Base-by-base conservation (phyloP, 2,329 filamentous ascomycete genomes). In the Microsporum canis region DNA sequence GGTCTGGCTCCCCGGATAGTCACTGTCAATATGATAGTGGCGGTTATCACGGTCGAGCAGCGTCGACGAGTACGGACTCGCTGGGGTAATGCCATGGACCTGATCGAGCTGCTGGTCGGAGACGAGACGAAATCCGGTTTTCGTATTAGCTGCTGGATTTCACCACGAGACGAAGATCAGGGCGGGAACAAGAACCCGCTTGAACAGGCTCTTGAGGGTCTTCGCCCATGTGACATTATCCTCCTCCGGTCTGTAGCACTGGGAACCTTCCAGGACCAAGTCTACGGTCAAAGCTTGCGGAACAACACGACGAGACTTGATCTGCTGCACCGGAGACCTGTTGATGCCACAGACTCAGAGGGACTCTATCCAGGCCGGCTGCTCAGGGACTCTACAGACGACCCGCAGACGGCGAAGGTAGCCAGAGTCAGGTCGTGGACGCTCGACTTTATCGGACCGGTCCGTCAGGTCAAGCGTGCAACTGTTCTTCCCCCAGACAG, bases 91-190 rank as follows among this genome's bases (percentile, higher is more conserved):
- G 73, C 78, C 49, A 79, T 86, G 58, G 82, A 88, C 4, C 79
- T 95, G 2, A 77, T 92, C 45, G 90, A 95, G 72, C 73, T 94
- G 1, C 77, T 91, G 0, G 84, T 96, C 0, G 91, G 88, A 3
- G 92, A 97, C 71, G 88, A 96, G 58, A 95, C 91, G 0, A 83
- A 81, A 65, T 83, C 88, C 0, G 88, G 87, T 1, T 95, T 96
- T 73, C 84, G 81, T 33, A 79, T 96, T 60, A 91, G 88, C 2
- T 90, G 95, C 71, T 97, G 92, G 92, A 76, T 95, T 1, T 75
- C 80, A 3, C 72, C 77, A 1, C 60, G 63, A 23, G 68, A 72
- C 4, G 53, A 65, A 49, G 41, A 61, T 38, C 38, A 41, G 38
- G 10, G n/a, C 10, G n/a, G 12, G 7, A 43, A 43, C 12, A 12